Conservation (phyloP, 108 stramenopile species). For the Nitzschia inconspicua region DNA sequence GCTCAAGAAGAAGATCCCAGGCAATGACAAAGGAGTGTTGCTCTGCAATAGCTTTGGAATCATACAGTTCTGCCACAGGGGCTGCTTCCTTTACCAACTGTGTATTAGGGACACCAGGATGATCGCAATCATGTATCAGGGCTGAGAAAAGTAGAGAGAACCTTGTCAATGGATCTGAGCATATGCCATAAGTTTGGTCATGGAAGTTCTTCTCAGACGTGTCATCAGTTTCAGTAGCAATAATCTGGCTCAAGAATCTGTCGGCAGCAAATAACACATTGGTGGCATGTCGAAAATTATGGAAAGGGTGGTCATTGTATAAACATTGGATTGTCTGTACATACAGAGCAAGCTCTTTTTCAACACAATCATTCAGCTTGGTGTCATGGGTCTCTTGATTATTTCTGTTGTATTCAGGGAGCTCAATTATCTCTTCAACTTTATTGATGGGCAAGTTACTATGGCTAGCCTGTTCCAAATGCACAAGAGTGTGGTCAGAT, state of each 20-base stretch:
- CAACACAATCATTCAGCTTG: conserved; percentile 2
- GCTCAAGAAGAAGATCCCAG: conserved; percentile 37
- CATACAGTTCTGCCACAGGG: conserved; percentile 25
- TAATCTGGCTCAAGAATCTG: conserved; percentile 35
- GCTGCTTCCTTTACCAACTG: conserved; percentile 42
- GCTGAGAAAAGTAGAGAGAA: conserved; percentile 51
- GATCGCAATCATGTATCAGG: conserved; percentile 62
- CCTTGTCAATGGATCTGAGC: conserved; percentile 52
- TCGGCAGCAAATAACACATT: conserved; percentile 44
- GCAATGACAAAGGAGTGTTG: conserved; percentile 49
- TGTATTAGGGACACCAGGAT: conserved; percentile 49
- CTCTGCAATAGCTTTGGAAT: conserved; percentile 45
- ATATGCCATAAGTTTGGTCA: conserved; percentile 42
- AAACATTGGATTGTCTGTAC: conserved; percentile 16
- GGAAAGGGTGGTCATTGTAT: conserved; percentile 23
- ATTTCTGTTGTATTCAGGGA: too few relatives aligned
- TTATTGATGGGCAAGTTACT: too few relatives aligned
- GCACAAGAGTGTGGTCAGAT: too few relatives aligned
- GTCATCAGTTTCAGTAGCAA: conserved; percentile 2
- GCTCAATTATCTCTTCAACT: too few relatives aligned
- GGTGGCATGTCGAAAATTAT: conserved; percentile 31
- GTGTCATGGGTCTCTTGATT: too few relatives aligned
- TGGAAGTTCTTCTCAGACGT: conserved; percentile 1
- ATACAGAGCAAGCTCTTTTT: conserved; percentile 7
- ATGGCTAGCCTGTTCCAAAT: too few relatives aligned